phyloP scores from a whole-genome alignment of 108 stramenopile genomes.

The Epithemia pelagica region DNA sequence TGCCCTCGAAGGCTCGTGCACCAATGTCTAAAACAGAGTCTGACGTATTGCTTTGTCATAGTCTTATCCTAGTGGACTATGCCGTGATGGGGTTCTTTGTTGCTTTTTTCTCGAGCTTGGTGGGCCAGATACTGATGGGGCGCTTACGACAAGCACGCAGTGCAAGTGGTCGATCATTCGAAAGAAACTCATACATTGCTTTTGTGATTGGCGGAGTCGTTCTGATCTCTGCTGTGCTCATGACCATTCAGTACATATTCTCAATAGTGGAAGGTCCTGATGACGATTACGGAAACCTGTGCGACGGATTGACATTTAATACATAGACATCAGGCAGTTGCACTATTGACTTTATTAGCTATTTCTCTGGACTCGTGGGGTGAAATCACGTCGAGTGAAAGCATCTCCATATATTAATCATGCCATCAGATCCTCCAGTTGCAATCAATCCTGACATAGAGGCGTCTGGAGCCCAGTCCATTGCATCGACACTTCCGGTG shows the following conservation, averaged over 20 bases:
- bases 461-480: constrained; percentile 73
- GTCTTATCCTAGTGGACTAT: constrained; percentile 74
- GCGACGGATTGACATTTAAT: constrained; percentile 29
- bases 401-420: constrained; percentile 57
- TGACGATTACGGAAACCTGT: constrained; percentile 21
- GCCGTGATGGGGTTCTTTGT: constrained; percentile 71
- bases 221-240: constrained; percentile 68
- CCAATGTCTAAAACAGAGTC: too few relatives aligned
- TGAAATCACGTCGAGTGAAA: constrained; percentile 7
- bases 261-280: constrained; percentile 19
- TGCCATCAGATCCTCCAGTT: constrained; percentile 51
- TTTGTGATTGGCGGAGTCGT: constrained; percentile 93
- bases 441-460: constrained; percentile 57
- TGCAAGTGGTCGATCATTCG: constrained; percentile 46
- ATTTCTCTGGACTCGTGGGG: too few relatives aligned
- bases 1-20: too few relatives aligned
- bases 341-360: too few relatives aligned
- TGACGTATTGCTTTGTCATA: too few relatives aligned
- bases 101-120: constrained; percentile 75
- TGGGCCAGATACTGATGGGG: constrained; percentile 85
- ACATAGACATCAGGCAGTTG: too few relatives aligned
- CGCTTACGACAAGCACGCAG: constrained; percentile 23
- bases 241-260: constrained; percentile 68
- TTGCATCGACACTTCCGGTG: constrained; percentile 44
- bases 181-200: constrained; percentile 90